A percentile compares a stretch with the other conserved stretches of the same genome.
These are phyloP conservation scores for Bacidia rubella DNA, from an alignment of 495 filamentous ascomycete genomes.

Conservation along the genomic window DNA sequence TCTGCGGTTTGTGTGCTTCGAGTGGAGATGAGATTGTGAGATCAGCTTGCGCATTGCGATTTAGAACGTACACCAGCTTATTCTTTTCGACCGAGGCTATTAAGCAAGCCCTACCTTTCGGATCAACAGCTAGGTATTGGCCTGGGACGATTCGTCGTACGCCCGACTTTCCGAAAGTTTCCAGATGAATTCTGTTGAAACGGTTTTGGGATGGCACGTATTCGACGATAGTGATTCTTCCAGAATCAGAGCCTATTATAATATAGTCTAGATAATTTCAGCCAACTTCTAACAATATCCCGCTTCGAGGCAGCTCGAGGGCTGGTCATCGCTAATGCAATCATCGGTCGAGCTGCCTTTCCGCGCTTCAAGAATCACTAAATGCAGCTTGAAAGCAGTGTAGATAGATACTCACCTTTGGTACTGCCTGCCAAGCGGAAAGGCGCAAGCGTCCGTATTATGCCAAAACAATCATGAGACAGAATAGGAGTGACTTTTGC, in stretches of 20 bases:
- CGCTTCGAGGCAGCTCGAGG: slow-evolving; percentile 21
- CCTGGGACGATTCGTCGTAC: slow-evolving; percentile 86
- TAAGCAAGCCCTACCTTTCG: slow-evolving; percentile 86
- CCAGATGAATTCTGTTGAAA: slow-evolving; percentile 79
- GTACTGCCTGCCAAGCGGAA: slow-evolving; percentile 86
- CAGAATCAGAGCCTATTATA: slow-evolving; percentile 88
- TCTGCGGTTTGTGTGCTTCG: slow-evolving; percentile 95
- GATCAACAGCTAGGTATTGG: slow-evolving; percentile 87
- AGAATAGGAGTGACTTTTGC: slow-evolving; percentile 75
- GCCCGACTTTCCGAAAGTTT: slow-evolving; percentile 98
- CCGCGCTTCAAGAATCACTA: slow-evolving; percentile 87
- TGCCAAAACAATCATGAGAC: slow-evolving; percentile 89
- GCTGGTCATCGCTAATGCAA: slow-evolving; percentile 1
- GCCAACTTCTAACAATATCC: slow-evolving; percentile 33
- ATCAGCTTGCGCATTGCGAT: slow-evolving; percentile 86
- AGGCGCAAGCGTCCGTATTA: slow-evolving; percentile 72
- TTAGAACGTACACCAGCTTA: slow-evolving; percentile 97
- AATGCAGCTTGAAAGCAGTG: slow-evolving; percentile 50
- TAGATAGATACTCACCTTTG: slow-evolving; percentile 67
- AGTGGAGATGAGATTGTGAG: slow-evolving; percentile 92
- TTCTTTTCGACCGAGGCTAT: slow-evolving; percentile 96
- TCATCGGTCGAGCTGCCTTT: slow-evolving; percentile 34
- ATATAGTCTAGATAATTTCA: slow-evolving; percentile 79
- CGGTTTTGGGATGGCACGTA: slow-evolving; percentile 77
- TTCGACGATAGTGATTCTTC: slow-evolving; percentile 86